Percentiles rank a stretch among this genome's conserved stretches.
Evolutionary conservation across 208 protist genomes (phyloP).

Genomic region (Trypanosoma theileri): DNA sequence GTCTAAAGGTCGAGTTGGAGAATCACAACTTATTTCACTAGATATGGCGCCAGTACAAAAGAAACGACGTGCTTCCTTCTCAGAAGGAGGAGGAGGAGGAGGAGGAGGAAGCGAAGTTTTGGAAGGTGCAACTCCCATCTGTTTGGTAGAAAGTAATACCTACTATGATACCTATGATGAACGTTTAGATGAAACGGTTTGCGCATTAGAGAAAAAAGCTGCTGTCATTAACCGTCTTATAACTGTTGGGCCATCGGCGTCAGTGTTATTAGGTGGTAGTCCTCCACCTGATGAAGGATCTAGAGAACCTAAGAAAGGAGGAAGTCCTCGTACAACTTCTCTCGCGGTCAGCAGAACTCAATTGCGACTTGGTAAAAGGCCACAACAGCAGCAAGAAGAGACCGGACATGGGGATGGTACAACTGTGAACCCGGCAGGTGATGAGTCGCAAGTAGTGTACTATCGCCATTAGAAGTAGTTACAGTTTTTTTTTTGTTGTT

Average conservation of each 20-base stretch:
- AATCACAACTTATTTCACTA: conserved; percentile 10
- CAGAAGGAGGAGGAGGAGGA: background rate
- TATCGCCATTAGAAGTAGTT: conserved; percentile 50
- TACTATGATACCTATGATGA: conserved; percentile 72
- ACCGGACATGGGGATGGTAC: background rate
- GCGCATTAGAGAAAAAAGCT: conserved; percentile 44
- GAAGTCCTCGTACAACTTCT: conserved; percentile 1
- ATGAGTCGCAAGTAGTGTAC: conserved; percentile 81
- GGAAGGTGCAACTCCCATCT: background rate
- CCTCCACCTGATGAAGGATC: conserved; percentile 4
- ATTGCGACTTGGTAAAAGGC: conserved; percentile 1
- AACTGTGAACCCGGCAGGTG: background rate
- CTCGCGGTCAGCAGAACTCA: conserved; percentile 22
- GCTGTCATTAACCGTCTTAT: conserved; percentile 15
- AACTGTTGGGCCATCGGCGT: background rate
- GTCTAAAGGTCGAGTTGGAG: conserved; percentile 1
- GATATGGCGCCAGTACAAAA: conserved; percentile 10
- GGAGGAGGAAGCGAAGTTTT: background rate
- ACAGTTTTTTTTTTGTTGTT: conserved; percentile 7
- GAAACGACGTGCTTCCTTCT: conserved; percentile 8
- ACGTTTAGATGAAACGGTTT: conserved; percentile 51
- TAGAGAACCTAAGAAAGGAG: conserved; percentile 11
- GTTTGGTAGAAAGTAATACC: conserved; percentile 25
- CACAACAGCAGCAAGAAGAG: conserved; percentile 5
- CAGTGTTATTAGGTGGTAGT: conserved; percentile 34